Conservation (phyloP, 768 basidiomycete species). For the Polyporus arcularius region DNA sequence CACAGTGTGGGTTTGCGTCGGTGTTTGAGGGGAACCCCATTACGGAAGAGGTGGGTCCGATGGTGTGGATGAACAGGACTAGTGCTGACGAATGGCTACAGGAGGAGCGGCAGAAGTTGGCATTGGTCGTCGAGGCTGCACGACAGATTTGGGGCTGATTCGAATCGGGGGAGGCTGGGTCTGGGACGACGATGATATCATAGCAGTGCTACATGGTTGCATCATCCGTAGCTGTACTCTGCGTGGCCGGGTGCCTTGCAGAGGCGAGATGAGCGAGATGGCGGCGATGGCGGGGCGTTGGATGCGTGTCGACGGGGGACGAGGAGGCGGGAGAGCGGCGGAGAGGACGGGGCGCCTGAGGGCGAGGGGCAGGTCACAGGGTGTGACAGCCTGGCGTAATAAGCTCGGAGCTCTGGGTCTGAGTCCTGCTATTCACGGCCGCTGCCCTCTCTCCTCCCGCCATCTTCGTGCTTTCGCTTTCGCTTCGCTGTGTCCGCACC, state of each 20-base stretch:
- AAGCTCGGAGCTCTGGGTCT: too few species aligned
- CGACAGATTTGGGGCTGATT: constrained; percentile 34
- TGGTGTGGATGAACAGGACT: not conserved
- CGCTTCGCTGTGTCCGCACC: not conserved
- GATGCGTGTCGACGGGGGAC: too few species aligned
- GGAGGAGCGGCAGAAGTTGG: constrained; percentile 40
- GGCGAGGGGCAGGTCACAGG: too few species aligned
- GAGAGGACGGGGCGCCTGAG: too few species aligned
- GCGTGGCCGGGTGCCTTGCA: not conserved
- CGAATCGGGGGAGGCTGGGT: not conserved
- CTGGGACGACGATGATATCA: not conserved
- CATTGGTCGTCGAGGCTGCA: constrained; percentile 40
- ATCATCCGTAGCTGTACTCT: not conserved
- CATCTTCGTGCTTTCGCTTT: not conserved
- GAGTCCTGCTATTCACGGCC: not conserved
- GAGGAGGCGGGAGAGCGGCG: too few species aligned
- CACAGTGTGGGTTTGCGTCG: constrained; percentile 54
- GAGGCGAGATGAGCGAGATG: too few species aligned
- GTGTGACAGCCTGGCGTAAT: too few species aligned
- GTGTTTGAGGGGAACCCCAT: constrained; percentile 48
- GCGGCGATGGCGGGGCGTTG: too few species aligned
- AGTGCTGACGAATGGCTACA: constrained; percentile 5
- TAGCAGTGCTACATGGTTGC: not conserved
- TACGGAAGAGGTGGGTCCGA: constrained; percentile 23
- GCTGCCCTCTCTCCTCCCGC: constrained; percentile 4